Conservation (phyloP, 2,329 filamentous ascomycete genomes). For the Claviceps sp. region DNA sequence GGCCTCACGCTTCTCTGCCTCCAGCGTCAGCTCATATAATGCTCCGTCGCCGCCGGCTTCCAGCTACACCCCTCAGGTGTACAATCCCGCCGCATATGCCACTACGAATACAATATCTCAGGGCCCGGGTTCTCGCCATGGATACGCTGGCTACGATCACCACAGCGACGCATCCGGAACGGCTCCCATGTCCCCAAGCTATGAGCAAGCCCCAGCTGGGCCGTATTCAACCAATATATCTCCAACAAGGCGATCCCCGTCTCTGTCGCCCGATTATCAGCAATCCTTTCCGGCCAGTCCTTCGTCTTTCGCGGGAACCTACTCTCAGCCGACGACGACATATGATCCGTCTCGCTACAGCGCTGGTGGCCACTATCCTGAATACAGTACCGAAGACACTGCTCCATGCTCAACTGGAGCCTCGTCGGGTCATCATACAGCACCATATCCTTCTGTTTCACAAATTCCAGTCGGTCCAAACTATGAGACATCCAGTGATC, state of each 20-base stretch:
- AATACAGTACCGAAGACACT: constrained; percentile 13
- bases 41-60: constrained; percentile 24
- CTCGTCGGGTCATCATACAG: constrained; percentile 14
- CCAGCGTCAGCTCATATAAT: constrained; percentile 16
- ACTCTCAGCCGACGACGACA: constrained; percentile 15
- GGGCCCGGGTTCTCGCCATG: constrained; percentile 36
- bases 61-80: constrained; percentile 37
- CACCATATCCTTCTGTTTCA: constrained; percentile 38
- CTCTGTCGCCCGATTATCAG: constrained; percentile 25
- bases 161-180: constrained; percentile 27
- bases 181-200: constrained; percentile 22
- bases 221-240: constrained; percentile 15
- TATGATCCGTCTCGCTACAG: constrained; percentile 25
- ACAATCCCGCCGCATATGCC: constrained; percentile 49
- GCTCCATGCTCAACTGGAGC: constrained; percentile 20
- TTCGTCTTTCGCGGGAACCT: constrained; percentile 14
- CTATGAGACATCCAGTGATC: constrained; percentile 33
- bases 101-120: constrained; percentile 30
- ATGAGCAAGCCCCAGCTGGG: constrained; percentile 25
- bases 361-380: constrained; percentile 16
- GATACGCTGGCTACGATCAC: constrained; percentile 29
- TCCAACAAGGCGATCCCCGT: constrained; percentile 14
- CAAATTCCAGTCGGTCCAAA: constrained; percentile 40
- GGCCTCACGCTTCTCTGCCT: constrained; percentile 25
- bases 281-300: constrained; percentile 24